Conservation (phyloP, 2,329 filamentous ascomycete genomes). For the Aspergillus sergii region DNA sequence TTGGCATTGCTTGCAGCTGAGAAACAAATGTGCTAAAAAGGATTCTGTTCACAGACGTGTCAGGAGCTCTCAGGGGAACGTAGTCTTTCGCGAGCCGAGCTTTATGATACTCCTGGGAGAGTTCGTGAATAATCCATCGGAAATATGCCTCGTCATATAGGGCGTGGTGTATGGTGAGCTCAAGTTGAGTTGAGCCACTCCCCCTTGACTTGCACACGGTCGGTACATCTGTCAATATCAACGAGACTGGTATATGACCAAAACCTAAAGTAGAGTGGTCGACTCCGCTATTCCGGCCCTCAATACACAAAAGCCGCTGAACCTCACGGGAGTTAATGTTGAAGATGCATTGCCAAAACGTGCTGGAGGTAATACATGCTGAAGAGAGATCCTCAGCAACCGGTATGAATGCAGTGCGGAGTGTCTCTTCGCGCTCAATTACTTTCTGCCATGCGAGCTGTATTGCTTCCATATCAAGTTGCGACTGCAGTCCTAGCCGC, state of each 20-base stretch:
- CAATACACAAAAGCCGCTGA: background rate
- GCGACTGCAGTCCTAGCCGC: background rate
- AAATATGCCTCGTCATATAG: background rate
- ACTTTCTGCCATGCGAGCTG: background rate
- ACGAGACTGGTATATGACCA: background rate
- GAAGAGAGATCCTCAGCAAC: background rate
- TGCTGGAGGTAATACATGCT: background rate
- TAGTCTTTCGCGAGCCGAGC: background rate
- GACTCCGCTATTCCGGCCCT: background rate
- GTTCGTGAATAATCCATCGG: background rate
- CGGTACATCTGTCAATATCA: background rate
- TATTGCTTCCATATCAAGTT: background rate
- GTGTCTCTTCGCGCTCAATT: background rate
- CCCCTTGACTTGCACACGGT: background rate
- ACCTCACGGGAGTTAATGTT: background rate
- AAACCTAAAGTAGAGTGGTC: background rate
- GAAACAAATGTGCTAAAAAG: background rate
- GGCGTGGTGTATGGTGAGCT: background rate
- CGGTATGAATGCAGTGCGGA: background rate
- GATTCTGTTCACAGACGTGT: background rate
- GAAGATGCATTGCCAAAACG: background rate
- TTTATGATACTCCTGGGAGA: background rate
- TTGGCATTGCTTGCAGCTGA: background rate
- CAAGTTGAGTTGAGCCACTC: background rate
- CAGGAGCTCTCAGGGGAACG: background rate